phyloP scores from a whole-genome alignment of 2,329 filamentous ascomycete genomes.

The Chrysoporthe puriensis region DNA sequence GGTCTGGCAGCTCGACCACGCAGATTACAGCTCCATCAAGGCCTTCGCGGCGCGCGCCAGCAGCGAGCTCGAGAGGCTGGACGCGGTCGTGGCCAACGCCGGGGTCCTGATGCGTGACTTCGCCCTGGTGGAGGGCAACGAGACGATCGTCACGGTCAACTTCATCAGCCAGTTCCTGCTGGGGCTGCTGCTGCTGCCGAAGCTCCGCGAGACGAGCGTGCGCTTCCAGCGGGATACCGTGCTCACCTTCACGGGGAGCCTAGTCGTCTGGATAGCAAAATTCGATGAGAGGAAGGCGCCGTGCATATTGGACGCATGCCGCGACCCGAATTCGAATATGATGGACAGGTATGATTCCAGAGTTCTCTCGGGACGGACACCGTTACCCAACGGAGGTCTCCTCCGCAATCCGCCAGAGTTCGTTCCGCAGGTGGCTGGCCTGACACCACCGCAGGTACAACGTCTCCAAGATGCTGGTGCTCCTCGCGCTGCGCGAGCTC shows the following conservation, averaged over 20 bases:
- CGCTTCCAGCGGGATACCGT: neutral
- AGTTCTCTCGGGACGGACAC: neutral
- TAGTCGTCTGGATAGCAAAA: neutral
- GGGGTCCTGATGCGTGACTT: conserved; percentile 30
- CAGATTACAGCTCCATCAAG: conserved; percentile 40
- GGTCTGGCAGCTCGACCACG: conserved; percentile 46
- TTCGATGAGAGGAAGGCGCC: neutral
- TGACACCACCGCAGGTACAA: neutral
- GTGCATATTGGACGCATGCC: neutral
- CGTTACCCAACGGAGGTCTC: neutral
- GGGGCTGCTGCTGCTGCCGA: conserved; percentile 37
- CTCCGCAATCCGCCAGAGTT: neutral
- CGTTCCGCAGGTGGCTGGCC: neutral
- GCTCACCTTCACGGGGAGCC: neutral
- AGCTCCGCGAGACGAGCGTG: conserved; percentile 34
- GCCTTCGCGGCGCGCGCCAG: conserved; percentile 39
- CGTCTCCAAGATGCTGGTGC: neutral
- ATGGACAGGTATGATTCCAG: neutral
- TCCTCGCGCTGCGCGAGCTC: neutral
- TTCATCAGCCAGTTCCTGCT: conserved; percentile 38
- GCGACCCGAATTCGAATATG: neutral
- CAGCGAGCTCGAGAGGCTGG: conserved; percentile 28
- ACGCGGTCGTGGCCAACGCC: conserved; percentile 46
- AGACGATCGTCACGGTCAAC: conserved; percentile 35
- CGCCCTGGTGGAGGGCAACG: neutral